phyloP scores from a whole-genome alignment of 2,329 filamentous ascomycete species.

The Calonectria pauciramosa region DNA sequence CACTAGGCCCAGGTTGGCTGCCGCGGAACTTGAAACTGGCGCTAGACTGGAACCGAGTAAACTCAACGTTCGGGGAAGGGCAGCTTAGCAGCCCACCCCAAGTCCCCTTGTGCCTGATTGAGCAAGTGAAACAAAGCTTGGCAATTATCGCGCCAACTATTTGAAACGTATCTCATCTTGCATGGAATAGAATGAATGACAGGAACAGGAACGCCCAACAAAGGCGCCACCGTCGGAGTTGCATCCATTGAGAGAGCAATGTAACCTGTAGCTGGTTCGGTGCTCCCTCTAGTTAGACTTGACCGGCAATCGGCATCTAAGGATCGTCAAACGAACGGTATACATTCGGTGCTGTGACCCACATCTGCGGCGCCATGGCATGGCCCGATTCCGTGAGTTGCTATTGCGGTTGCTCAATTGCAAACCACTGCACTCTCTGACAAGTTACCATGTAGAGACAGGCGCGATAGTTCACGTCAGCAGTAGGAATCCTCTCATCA shows the following conservation, averaged over 20 bases:
- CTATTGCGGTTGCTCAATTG: not conserved
- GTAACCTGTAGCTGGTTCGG: not conserved
- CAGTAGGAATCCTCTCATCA: not conserved
- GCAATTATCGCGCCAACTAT: not conserved
- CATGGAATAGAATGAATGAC: not conserved
- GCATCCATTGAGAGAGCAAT: not conserved
- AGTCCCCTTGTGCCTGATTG: not conserved
- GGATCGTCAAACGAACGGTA: not conserved
- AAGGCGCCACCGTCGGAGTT: not conserved
- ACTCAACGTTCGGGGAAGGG: not conserved
- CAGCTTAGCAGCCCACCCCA: not conserved
- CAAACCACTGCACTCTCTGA: not conserved
- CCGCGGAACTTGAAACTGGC: not conserved
- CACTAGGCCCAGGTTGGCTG: not conserved
- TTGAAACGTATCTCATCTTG: not conserved
- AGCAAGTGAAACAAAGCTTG: slow-evolving; percentile 3
- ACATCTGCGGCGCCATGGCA: not conserved
- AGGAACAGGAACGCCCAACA: not conserved
- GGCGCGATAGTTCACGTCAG: not conserved
- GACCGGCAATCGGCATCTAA: not conserved
- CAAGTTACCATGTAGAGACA: not conserved
- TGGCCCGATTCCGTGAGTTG: not conserved
- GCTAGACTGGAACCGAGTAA: not conserved
- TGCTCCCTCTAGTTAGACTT: not conserved
- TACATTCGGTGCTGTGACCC: not conserved